phyloP scores from a whole-genome alignment of 2,329 filamentous ascomycete genomes.

The Colletotrichum cereale region DNA sequence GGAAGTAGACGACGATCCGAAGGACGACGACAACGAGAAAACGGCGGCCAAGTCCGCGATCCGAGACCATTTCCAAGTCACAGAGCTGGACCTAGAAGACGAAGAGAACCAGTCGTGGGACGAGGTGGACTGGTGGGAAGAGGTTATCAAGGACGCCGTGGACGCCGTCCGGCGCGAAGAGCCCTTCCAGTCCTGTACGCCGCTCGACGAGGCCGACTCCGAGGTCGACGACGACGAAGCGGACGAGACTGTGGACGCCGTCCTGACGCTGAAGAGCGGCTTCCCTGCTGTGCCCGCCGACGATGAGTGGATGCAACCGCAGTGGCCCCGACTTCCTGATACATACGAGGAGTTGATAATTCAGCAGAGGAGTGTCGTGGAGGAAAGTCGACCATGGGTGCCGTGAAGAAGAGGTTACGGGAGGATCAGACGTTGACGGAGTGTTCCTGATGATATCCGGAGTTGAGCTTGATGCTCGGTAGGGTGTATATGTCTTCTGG shows the following conservation, averaged over 20 bases:
- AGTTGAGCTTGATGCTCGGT: conserved; percentile 9
- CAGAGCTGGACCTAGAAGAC: conserved; percentile 5
- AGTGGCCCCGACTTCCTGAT: conserved; percentile 38
- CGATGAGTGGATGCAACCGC: conserved; percentile 39
- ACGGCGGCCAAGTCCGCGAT: neutral
- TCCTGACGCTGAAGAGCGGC: conserved; percentile 24
- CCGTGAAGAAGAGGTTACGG: neutral
- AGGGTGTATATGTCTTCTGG: neutral
- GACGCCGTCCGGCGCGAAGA: conserved; percentile 32
- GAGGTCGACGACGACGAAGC: conserved; percentile 38
- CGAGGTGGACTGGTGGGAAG: conserved; percentile 36
- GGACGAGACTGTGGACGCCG: conserved; percentile 37
- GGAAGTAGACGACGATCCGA: neutral
- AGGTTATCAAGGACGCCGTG: conserved; percentile 39
- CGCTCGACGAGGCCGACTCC: conserved; percentile 39
- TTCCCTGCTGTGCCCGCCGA: conserved; percentile 31
- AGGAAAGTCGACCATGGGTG: conserved; percentile 23
- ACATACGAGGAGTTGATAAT: conserved; percentile 39
- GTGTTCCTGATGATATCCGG: conserved; percentile 5
- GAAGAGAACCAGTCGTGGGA: conserved; percentile 21
- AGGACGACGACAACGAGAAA: neutral
- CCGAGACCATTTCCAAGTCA: conserved; percentile 9
- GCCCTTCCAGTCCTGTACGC: conserved; percentile 26
- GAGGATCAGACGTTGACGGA: neutral
- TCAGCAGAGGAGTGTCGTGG: conserved; percentile 26